A percentile compares a stretch with the other conserved stretches of the same genome.
Evolutionary conservation across 306 rosid species (phyloP).

Genomic region (Casuarina glauca): DNA sequence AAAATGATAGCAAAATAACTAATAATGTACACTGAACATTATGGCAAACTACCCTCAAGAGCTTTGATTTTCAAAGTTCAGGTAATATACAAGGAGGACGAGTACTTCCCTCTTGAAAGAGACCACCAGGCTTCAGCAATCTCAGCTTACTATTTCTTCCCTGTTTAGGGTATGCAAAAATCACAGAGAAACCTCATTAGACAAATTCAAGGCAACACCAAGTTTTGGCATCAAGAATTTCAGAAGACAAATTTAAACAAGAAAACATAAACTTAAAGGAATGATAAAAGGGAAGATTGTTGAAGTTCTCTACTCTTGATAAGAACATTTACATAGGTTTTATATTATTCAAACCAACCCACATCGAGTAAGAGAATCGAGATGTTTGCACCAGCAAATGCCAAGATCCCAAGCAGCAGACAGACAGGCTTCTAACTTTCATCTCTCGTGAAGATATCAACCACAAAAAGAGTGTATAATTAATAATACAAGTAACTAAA

Average conservation of each 20-base stretch:
- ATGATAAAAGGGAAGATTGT: neutral
- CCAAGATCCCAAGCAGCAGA: no score
- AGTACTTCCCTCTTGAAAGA: neutral
- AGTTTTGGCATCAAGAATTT: neutral
- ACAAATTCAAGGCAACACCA: neutral
- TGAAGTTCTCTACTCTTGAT: neutral
- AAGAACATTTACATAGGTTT: neutral
- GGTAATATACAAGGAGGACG: neutral
- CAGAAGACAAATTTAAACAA: neutral
- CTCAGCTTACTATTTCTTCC: constrained; percentile 34
- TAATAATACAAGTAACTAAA: neutral
- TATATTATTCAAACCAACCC: neutral
- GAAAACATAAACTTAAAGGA: neutral
- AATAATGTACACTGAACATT: constrained; percentile 9
- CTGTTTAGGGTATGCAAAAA: constrained; percentile 25
- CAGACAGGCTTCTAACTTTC: no score
- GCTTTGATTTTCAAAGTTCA: constrained; percentile 11
- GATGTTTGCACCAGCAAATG: no score
- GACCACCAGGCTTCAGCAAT: neutral
- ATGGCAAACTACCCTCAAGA: constrained; percentile 16
- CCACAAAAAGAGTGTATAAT: neutral
- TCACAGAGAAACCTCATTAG: constrained; percentile 11
- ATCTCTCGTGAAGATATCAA: neutral
- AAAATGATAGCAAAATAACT: neutral
- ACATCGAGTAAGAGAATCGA: no score